Percentiles rank a stretch among this genome's conserved stretches.
Conservation (phyloP, 2,329 filamentous ascomycete genomes). For the Myriosclerotinia scirpicola region DNA sequence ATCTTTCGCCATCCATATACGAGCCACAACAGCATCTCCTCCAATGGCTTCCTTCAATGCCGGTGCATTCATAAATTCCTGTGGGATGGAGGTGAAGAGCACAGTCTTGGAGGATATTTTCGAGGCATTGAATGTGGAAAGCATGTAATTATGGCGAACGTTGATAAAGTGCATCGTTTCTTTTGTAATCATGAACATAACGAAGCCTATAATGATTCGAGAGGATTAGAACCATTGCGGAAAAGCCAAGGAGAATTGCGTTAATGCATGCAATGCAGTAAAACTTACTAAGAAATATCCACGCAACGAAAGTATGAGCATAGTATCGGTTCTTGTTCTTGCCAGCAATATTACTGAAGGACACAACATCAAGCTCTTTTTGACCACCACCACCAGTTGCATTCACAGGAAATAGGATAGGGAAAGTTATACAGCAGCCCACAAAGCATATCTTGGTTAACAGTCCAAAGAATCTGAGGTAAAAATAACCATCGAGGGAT, state of each 20-base stretch:
- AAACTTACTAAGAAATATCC: constrained; percentile 65
- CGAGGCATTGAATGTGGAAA: constrained; percentile 78
- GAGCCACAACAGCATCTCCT: constrained; percentile 62
- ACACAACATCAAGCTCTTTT: constrained; percentile 71
- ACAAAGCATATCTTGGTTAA: constrained; percentile 75
- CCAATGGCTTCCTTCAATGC: constrained; percentile 80
- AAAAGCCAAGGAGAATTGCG: not conserved
- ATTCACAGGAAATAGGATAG: constrained; percentile 77
- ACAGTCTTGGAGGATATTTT: constrained; percentile 88
- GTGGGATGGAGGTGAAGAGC: constrained; percentile 81
- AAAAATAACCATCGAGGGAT: constrained; percentile 87
- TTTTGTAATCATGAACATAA: constrained; percentile 84
- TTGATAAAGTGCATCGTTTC: constrained; percentile 92
- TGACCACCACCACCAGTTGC: constrained; percentile 70
- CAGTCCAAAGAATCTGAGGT: constrained; percentile 83
- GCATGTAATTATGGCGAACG: constrained; percentile 83
- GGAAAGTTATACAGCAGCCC: constrained; percentile 81
- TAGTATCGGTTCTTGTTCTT: constrained; percentile 62
- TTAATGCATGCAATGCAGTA: not conserved
- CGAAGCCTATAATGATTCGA: constrained; percentile 54
- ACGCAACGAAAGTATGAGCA: constrained; percentile 77
- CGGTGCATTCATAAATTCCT: constrained; percentile 70
- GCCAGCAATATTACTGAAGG: constrained; percentile 72
- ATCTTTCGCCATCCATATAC: constrained; percentile 80
- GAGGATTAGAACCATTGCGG: not conserved